Conservation (phyloP, 2,329 filamentous ascomycete species). For the Colletotrichum melonis region DNA sequence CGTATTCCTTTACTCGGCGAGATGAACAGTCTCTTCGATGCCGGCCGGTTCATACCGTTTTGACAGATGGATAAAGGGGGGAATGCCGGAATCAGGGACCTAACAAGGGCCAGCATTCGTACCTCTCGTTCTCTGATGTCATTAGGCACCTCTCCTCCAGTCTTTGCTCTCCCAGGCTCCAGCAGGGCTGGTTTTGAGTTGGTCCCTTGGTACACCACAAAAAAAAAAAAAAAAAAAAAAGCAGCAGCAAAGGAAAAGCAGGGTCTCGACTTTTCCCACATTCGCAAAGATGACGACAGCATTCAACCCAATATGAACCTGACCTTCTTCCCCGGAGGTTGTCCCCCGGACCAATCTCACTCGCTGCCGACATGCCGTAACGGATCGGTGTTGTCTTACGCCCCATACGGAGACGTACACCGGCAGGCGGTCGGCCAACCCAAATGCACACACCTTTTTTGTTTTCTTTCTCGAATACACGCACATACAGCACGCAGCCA, state of each 20-base stretch:
- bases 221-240: not conserved
- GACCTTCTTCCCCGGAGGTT: constrained; percentile 5
- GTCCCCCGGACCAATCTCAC: constrained; percentile 2
- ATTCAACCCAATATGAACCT: not conserved
- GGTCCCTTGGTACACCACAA: constrained; percentile 23
- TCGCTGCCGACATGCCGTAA: not conserved
- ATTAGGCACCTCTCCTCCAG: constrained; percentile 18
- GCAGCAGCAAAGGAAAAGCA: not conserved
- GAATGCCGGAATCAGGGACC: not conserved
- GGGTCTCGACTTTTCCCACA: not conserved
- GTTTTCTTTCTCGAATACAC: not conserved
- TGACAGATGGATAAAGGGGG: not conserved
- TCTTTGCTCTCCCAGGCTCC: not conserved
- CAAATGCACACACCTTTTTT: not conserved
- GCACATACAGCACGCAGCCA: not conserved
- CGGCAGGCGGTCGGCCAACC: no score
- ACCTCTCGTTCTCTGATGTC: constrained; percentile 31
- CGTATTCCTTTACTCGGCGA: not conserved
- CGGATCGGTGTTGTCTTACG: not conserved
- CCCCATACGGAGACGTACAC: not conserved
- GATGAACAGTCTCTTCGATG: not conserved
- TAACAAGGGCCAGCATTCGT: not conserved
- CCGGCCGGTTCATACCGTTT: not conserved
- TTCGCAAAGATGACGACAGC: not conserved
- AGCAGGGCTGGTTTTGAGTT: constrained; percentile 19